Percentiles rank a stretch among this genome's conserved stretches.
phyloP scores from a whole-genome alignment of 2,329 filamentous ascomycete genomes.

The Talaromyces atroroseus region DNA sequence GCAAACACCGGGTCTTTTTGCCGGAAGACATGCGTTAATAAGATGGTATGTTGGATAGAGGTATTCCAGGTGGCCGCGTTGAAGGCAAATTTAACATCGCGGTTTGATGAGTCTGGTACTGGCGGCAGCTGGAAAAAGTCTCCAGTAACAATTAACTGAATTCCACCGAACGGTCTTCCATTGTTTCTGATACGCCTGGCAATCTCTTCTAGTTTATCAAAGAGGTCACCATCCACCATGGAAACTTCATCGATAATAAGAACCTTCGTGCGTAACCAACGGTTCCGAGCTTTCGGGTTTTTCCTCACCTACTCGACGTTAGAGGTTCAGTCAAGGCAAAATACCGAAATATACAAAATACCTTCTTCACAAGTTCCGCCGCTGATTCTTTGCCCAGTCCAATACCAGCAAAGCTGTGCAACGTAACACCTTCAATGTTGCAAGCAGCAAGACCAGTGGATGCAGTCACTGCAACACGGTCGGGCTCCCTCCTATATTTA shows the following conservation, averaged over 20 bases:
- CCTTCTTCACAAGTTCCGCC: slow-evolving; percentile 73
- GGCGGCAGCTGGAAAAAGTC: slow-evolving; percentile 98
- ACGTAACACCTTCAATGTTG: slow-evolving; percentile 90
- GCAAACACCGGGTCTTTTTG: slow-evolving; percentile 89
- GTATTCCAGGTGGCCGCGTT: slow-evolving; percentile 88
- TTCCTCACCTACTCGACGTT: slow-evolving; percentile 56
- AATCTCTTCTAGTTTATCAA: slow-evolving; percentile 90
- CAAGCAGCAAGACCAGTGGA: slow-evolving; percentile 94
- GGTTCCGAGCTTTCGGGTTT: slow-evolving; percentile 78
- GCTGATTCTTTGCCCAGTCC: slow-evolving; percentile 88
- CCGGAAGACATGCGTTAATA: slow-evolving; percentile 90
- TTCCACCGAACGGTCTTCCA: slow-evolving; percentile 87
- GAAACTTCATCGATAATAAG: slow-evolving; percentile 93
- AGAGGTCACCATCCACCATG: slow-evolving; percentile 96
- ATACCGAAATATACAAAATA: slow-evolving; percentile 11
- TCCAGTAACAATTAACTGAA: slow-evolving; percentile 90
- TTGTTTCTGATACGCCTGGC: slow-evolving; percentile 83
- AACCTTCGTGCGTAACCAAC: slow-evolving; percentile 84
- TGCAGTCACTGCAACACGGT: slow-evolving; percentile 85
- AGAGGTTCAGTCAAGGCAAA: slow-evolving; percentile 7
- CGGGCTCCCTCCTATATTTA: slow-evolving; percentile 70
- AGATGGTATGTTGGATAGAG: slow-evolving; percentile 91
- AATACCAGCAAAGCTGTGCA: slow-evolving; percentile 95
- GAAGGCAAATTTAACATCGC: slow-evolving; percentile 82
- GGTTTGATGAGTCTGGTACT: slow-evolving; percentile 67